Percentiles rank a stretch among this genome's conserved stretches.
Evolutionary conservation across 2,329 filamentous ascomycete species (phyloP).

Genomic region (Penicillium italicum): DNA sequence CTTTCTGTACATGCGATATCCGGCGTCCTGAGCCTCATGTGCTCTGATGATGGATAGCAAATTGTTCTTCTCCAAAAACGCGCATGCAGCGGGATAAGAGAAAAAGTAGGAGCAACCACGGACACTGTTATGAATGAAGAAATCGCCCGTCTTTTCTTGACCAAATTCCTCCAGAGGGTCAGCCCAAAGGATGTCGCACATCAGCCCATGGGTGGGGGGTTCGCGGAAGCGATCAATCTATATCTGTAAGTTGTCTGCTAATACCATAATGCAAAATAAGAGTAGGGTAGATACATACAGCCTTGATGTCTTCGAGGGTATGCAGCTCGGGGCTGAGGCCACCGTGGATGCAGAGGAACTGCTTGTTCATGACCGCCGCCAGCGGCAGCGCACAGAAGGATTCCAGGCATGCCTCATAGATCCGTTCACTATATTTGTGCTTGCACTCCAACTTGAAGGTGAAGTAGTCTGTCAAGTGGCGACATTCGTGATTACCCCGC

Average conservation of each 20-base stretch:
- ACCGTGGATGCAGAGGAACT: constrained; percentile 97
- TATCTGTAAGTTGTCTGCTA: not conserved
- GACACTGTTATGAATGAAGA: constrained; percentile 97
- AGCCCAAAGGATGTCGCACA: constrained; percentile 99
- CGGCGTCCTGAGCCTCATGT: constrained; percentile 96
- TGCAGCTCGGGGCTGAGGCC: constrained; percentile 94
- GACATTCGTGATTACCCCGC: constrained; percentile 96
- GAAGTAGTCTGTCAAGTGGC: constrained; percentile 98
- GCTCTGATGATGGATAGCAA: constrained; percentile 93
- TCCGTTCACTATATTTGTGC: constrained; percentile 95
- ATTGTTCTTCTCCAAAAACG: constrained; percentile 98
- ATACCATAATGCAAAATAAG: not conserved
- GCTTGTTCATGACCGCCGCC: constrained; percentile 99
- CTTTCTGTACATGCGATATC: constrained; percentile 99
- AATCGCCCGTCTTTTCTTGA: constrained; percentile 96
- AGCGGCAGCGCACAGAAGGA: constrained; percentile 92
- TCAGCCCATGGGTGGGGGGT: constrained; percentile 92
- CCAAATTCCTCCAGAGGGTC: constrained; percentile 98
- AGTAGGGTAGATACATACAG: constrained; percentile 52
- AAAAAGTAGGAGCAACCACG: constrained; percentile 99
- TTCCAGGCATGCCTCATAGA: constrained; percentile 98
- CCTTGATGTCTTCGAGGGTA: constrained; percentile 89
- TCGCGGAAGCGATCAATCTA: constrained; percentile 97
- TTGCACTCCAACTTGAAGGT: constrained; percentile 99
- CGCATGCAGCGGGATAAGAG: constrained; percentile 93